Conservation (phyloP, 306 rosid genomes). For the Oxytropis ochrocephala region DNA sequence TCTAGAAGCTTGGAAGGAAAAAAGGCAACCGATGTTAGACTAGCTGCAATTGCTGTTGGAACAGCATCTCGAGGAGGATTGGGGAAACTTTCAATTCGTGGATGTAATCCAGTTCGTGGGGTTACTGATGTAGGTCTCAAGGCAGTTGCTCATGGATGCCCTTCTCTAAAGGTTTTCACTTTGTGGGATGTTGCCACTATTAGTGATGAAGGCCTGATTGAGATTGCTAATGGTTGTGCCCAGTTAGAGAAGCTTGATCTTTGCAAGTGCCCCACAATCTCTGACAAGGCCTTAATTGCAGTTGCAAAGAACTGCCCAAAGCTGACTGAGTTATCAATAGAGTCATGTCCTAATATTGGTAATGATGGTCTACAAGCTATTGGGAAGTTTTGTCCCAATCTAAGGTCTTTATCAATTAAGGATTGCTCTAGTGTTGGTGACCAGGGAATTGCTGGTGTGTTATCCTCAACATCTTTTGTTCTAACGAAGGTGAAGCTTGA, state of each 20-base stretch:
- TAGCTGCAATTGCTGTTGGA: conserved; percentile 87
- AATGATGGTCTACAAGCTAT: conserved; percentile 72
- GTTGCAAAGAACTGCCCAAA: conserved; percentile 65
- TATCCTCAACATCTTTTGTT: conserved; percentile 49
- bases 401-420: conserved; percentile 57
- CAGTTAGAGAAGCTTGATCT: conserved; percentile 75
- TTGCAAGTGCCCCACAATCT: conserved; percentile 50
- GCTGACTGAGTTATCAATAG: conserved; percentile 59
- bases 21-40: conserved; percentile 86
- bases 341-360: conserved; percentile 72
- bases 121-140: conserved; percentile 67
- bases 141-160: conserved; percentile 76
- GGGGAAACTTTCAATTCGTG: conserved; percentile 71
- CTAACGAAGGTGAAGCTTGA: conserved; percentile 71
- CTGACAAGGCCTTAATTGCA: conserved; percentile 67
- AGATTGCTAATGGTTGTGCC: conserved; percentile 66
- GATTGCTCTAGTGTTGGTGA: conserved; percentile 66
- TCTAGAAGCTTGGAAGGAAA: conserved; percentile 84
- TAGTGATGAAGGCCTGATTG: conserved; percentile 72
- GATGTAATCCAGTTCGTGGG: conserved; percentile 40
- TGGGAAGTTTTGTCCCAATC: conserved; percentile 61
- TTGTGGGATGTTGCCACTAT: conserved; percentile 55
- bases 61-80: conserved; percentile 85
- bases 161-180: conserved; percentile 70
- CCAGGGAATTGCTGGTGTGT: conserved; percentile 63